Base-by-base conservation (phyloP, 441 rosid species). In the Gossypium aridum region DNA sequence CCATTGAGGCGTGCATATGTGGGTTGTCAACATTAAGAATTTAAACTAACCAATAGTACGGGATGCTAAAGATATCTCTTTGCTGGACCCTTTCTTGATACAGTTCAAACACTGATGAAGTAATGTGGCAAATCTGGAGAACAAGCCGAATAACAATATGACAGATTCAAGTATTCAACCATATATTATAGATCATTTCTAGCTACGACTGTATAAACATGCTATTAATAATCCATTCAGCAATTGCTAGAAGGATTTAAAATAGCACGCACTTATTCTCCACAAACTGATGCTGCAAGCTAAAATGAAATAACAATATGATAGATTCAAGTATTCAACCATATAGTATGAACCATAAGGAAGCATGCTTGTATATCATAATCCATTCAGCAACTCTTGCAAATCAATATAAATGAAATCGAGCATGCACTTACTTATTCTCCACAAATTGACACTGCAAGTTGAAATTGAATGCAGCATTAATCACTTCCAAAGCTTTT, bases 121-220 rank as follows among this genome's bases (percentile, higher is more conserved):
- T 73, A 96, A 80, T 64, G 97, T 93, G 12, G 94, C 99, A 81
- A 92, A 96, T 54, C 98, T 93, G 85, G 23, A 81, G 1, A 56
- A 69, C 55, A 55, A 31, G 7, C 34, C 43, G 55, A 61, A 22
- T 39, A 62, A 75, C 6, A 43, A 77, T 45, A 69, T 60, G 17
- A 69, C 63, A 3, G 70, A 43, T 43, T 43, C 55, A 43, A 20
- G 34, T 2, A 47, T 7, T n/a, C 67, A 62, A 63, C 47, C 22
- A 59, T 59, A 12, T 22, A 63, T 63, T n/a, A 31, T 2, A 4
- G 34, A 63, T 31, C 67, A 63, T 63, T 63, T 63, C 43, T 20
- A 63, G 4, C 67, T 7, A 31, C 67, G 4, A 8, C 13, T 31
- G 23, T n/a, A n/a, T 7, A 67, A 23, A 12, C 72, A 49, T 1